A percentile compares a stretch with the other conserved stretches of the same genome.
phyloP scores from a whole-genome alignment of 495 filamentous ascomycete genomes.

The Trichocladium antarcticum region DNA sequence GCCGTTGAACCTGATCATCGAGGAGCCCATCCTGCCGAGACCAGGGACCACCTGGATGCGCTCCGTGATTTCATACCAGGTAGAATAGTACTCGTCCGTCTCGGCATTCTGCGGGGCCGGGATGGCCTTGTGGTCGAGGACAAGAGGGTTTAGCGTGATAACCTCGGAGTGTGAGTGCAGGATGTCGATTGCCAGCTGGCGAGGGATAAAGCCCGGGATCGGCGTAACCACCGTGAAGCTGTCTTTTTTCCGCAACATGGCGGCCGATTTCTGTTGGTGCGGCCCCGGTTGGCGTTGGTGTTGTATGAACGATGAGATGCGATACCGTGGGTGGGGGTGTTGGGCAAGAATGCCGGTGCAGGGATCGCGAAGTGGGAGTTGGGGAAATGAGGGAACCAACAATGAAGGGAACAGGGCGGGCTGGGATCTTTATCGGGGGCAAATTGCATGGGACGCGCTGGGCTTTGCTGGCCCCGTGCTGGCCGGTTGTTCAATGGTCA shows the following conservation, averaged over 20 bases:
- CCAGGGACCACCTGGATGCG: conserved; percentile 55
- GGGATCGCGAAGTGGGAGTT: neutral
- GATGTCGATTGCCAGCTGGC: conserved; percentile 37
- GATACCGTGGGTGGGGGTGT: neutral
- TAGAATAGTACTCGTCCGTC: conserved; percentile 57
- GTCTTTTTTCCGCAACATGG: conserved; percentile 42
- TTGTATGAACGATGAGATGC: neutral
- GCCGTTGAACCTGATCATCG: conserved; percentile 60
- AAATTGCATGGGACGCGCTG: neutral
- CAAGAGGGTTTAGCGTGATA: conserved; percentile 67
- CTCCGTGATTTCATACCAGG: conserved; percentile 58
- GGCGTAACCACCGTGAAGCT: conserved; percentile 39
- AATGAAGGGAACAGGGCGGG: neutral
- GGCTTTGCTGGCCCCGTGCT: neutral
- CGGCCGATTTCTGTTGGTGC: conserved; percentile 1
- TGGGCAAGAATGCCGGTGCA: neutral
- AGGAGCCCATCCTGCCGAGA: conserved; percentile 46
- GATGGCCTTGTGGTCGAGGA: conserved; percentile 52
- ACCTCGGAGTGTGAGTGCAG: conserved; percentile 52
- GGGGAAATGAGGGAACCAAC: neutral
- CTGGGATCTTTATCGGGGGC: conserved; percentile 4
- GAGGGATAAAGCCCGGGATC: conserved; percentile 39
- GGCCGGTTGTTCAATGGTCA: neutral
- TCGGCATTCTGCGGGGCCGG: conserved; percentile 52
- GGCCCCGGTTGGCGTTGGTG: neutral